Evolutionary conservation across 345 rosid genomes (phyloP), one percentile per base, ranked within the genome.

Genomic region (Syzygium aromaticum): DNA sequence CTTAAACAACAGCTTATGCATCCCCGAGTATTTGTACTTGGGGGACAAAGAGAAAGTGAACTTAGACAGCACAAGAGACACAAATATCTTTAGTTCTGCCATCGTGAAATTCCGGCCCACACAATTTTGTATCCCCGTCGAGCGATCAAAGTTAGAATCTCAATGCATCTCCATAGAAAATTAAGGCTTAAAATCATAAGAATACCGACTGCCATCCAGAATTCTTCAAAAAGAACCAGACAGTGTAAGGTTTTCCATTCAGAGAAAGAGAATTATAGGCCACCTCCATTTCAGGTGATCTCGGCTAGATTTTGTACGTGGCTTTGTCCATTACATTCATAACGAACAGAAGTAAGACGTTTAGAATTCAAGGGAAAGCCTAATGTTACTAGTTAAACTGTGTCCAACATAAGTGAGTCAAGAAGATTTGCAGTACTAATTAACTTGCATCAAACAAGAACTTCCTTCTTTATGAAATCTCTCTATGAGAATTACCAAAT

Each of bases 41-140:
- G 89, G 90, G 5, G 90, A 88, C 61, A 90, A 53, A 7, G 84
- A 49, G 86, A 90, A 87, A 84, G 86, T 52, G 56, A 92, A 92
- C 83, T 89, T 88, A 28, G 88, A 84, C 0, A 90, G 86, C 53
- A 87, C 27, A 46, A 89, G 88, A 6, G 89, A 87, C 28, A 90
- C 67, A 19, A 89, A 54, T 10, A 91, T 84, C 87, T 90, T 91
- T 46, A 91, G 87, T 51, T 89, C 91, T 25, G 84, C 59, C 91
- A 89, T 86, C 21, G 89, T 90, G 4, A 90, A 91, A 86, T 88
- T 90, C 63, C 87, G 91, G 82, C 92, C 89, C 27, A 63, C 51
- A 78, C 89, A 89, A 14, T 56, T 85, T 67, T 87, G 85, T 57
- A 87, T 85, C 30, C 91, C 93, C 4, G 21, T 28, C 10, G 11